Base-by-base conservation (phyloP, 1,139 yeast species). In the Pichia terricola region DNA sequence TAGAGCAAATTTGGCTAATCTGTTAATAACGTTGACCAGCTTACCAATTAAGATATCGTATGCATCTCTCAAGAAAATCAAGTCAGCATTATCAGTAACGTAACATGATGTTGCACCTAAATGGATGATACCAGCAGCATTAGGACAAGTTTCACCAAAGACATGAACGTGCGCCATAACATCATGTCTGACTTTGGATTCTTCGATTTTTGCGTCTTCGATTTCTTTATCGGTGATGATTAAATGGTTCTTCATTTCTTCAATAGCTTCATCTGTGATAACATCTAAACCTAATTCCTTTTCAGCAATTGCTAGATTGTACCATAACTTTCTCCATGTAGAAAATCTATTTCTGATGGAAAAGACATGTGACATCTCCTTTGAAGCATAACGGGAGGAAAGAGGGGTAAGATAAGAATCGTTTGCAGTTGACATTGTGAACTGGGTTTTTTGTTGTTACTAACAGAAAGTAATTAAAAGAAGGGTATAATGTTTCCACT, bases 121-220 rank as follows among this genome's bases (percentile, higher is more conserved):
- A 63, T 91, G 99, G 61, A 91, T 91, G 65, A 91, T 89, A 56
- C 97, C 97, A 38, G 98, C 91, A 34, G 99, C 99, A 9, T 81
- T 82, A 25, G 99, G 99, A 59, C 95, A 85, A 32, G 85, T 79
- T 55, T 81, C 75, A 53, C 98, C 98, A 64, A 84, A 91, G 45
- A 83, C 86, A 62, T 94, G 98, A 50, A 91, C 97, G 59, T 91
- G 98, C 47, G 98, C 96, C 99, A 91, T 91, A 56, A 91, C 99
- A 65, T 91, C 99, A 67, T 91, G 99, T 71, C 99, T 84, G 45
- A 91, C 97, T 64, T 84, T 88, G 47, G 97, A 96, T 67, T 91
- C 99, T 69, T 91, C 97, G 59, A 77, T 78, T 44, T 91, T 72
- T 39, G 98, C 97, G 48, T 73, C 85, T 45, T 72, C 86, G 54